Base-by-base conservation (phyloP, 768 basidiomycete genomes). In the Mycena sanguinolenta region DNA sequence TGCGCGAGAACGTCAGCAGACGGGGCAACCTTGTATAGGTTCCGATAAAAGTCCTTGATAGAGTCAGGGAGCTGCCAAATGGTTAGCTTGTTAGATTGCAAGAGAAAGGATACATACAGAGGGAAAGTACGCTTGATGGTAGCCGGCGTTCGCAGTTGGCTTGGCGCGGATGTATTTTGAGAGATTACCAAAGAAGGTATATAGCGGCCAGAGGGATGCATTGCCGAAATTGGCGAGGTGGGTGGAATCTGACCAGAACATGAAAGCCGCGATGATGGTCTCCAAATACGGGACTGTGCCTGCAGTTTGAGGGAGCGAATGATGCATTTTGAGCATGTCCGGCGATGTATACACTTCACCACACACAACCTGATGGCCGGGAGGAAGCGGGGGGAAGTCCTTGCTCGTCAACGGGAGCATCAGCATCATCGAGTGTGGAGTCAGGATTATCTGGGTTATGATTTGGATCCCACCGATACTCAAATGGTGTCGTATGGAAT, bases 121-220 rank as follows among this genome's bases (percentile, higher is more conserved):
- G 0, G 78, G 77, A 49, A 84, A 75, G 65, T 82, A 82, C 0
- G 58, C 66, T 28, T 60, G 58, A 50, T 67, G 66, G 9, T 58
- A 23, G 1, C 58, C 58, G 5, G 66, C 66, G 23, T 68, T 59
- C 8, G 59, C 21, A 4, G 58, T 16, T 5, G 59, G 66, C 32
- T 62, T 61, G 0, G 65, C 63, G 0, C 78, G 75, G 0, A 55
- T 66, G 57, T 84, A 82, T 58, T 84, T 85, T 4, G 82, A 82
- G 6, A 75, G 65, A 42, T 78, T 78, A 0, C 81, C 82, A 52
- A 82, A 79, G 44, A 74, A 79, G 0, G 78, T 65, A 54, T 83
- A 83, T 0, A 79, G 30, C 1, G 82, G 82, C 83, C 81, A 83
- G 0, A 80, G 65, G 0, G 73, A 70, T 0, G 75, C 77, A 32